Percentiles rank a stretch among this genome's conserved stretches.
phyloP scores from a whole-genome alignment of 2,329 filamentous ascomycete genomes.

The Raffaelea albimanens region DNA sequence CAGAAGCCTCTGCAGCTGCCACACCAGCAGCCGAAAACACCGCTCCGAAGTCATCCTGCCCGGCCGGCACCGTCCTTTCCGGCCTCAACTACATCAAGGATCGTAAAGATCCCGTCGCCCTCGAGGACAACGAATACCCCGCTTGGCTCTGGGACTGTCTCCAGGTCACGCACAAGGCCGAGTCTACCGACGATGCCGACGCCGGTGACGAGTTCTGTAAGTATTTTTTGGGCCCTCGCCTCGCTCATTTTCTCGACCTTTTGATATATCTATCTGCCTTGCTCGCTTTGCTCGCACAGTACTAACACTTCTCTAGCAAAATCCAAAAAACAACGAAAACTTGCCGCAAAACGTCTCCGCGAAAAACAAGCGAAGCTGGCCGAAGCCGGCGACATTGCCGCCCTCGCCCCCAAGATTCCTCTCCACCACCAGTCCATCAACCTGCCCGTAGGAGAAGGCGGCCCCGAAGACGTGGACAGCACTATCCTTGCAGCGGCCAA shows the following conservation, averaged over 20 bases:
- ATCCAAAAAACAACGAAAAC: slow-evolving; percentile 69
- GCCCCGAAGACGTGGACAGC: slow-evolving; percentile 25
- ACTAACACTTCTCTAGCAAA: slow-evolving; percentile 46
- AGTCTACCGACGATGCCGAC: slow-evolving; percentile 35
- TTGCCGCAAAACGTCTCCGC: slow-evolving; percentile 58
- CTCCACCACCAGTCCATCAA: slow-evolving; percentile 72
- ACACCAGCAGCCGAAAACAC: slow-evolving; percentile 8
- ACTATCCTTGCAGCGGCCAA: slow-evolving; percentile 38
- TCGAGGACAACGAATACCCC: slow-evolving; percentile 68
- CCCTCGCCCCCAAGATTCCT: slow-evolving; percentile 60
- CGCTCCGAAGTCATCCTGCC: slow-evolving; percentile 12
- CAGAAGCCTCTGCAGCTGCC: slow-evolving; percentile 16
- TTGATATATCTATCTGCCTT: neutral
- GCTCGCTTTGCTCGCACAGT: neutral
- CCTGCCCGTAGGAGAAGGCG: slow-evolving; percentile 44
- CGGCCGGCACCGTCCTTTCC: slow-evolving; percentile 59
- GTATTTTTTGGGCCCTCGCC: slow-evolving; percentile 22
- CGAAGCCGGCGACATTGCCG: slow-evolving; percentile 56
- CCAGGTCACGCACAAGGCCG: slow-evolving; percentile 46
- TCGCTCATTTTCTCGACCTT: neutral
- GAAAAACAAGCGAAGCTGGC: slow-evolving; percentile 48
- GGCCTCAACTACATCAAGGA: slow-evolving; percentile 74
- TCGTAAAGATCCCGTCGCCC: slow-evolving; percentile 61
- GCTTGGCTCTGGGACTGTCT: slow-evolving; percentile 71
- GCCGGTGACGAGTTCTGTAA: slow-evolving; percentile 72